Evolutionary conservation across 129 eudicot genomes (phyloP).

Genomic region (Saussurea involucrata): DNA sequence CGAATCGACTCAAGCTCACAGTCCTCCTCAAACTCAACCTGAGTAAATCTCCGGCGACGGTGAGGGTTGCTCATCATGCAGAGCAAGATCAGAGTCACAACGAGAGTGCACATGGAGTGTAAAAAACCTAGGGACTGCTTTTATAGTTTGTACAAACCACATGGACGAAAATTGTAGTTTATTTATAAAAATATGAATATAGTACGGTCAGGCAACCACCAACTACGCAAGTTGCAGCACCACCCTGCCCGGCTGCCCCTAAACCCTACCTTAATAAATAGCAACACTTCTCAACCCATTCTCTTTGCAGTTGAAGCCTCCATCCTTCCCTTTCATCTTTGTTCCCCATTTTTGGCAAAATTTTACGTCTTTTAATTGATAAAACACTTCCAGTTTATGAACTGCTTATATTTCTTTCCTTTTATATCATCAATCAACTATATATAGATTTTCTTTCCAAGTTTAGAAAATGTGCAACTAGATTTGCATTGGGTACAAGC

Average conservation of each 20-base stretch:
- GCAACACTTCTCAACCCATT: conserved; percentile 3
- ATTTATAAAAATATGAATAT: neutral
- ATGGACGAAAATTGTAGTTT: neutral
- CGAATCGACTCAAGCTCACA: conserved; percentile 40
- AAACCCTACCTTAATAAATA: conserved; percentile 32
- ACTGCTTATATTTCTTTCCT: neutral
- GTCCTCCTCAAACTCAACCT: conserved; percentile 39
- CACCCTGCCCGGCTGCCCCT: conserved; percentile 30
- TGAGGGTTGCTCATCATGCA: conserved; percentile 83
- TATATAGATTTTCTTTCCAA: neutral
- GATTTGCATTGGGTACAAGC: conserved; percentile 14
- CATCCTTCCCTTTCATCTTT: neutral
- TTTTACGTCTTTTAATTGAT: neutral
- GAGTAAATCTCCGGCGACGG: conserved; percentile 45
- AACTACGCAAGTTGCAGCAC: conserved; percentile 23
- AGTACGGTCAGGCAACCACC: conserved; percentile 16
- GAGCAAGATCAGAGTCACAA: conserved; percentile 74
- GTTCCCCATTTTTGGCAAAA: neutral
- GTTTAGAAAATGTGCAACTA: conserved; percentile 12
- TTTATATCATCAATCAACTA: neutral
- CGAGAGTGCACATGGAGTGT: conserved; percentile 52
- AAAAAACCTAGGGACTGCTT: neutral
- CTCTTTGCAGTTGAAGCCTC: conserved; percentile 23
- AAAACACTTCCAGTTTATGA: neutral
- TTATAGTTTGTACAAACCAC: neutral